Conservation (phyloP, 306 rosid genomes). For the Rosa multiflora region DNA sequence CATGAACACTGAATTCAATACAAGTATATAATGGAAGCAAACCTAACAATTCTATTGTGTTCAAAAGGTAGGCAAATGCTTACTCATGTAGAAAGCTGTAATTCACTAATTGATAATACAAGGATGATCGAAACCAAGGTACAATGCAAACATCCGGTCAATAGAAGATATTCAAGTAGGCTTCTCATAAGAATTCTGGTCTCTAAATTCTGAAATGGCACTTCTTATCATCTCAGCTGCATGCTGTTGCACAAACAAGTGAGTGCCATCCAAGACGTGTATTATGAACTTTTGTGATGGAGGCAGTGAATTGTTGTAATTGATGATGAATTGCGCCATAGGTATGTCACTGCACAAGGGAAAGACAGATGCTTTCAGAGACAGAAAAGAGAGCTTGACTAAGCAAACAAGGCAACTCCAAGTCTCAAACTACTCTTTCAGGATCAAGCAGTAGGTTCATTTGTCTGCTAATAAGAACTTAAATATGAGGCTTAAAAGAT, state of each 20-base stretch:
- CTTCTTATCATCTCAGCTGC: conserved; percentile 67
- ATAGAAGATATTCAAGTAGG: conserved; percentile 48
- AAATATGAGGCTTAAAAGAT: too few relatives aligned
- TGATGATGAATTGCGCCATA: conserved; percentile 92
- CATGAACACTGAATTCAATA: background rate
- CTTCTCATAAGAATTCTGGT: conserved; percentile 82
- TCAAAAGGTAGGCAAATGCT: background rate
- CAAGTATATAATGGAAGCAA: background rate
- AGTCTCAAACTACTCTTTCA: background rate
- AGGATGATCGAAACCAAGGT: background rate
- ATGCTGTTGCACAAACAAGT: conserved; percentile 84
- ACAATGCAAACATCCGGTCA: background rate
- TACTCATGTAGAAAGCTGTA: background rate
- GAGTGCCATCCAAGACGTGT: conserved; percentile 74
- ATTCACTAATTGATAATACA: background rate
- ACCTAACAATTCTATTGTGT: background rate
- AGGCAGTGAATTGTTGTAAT: conserved; percentile 65
- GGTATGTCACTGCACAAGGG: conserved; percentile 77
- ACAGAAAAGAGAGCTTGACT: background rate
- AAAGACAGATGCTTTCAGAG: conserved; percentile 7
- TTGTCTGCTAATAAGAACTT: background rate
- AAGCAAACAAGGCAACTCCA: background rate
- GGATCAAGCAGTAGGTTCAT: background rate
- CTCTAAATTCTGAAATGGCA: conserved; percentile 84
- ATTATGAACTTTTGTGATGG: conserved; percentile 73